Evolutionary conservation across 163 green algal species (phyloP).

Genomic region (Scenedesmus sp.): DNA sequence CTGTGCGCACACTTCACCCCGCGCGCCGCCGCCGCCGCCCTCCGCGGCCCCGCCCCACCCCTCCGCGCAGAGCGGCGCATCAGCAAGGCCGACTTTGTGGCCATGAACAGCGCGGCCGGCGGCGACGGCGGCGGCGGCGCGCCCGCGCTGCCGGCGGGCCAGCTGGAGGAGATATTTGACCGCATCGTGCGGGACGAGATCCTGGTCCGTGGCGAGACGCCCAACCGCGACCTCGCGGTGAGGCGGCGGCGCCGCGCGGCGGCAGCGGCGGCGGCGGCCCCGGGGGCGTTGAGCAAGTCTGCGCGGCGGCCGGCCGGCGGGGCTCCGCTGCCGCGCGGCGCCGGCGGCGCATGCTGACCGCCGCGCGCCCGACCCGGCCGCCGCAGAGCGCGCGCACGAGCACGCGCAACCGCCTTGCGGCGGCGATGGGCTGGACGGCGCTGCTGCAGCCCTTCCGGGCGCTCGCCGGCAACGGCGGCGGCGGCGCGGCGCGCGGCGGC

Average conservation of each 20-base stretch:
- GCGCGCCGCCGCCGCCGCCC: too few species aligned
- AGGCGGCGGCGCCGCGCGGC: too few species aligned
- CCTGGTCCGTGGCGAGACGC: conserved; percentile 38
- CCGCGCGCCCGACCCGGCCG: too few species aligned
- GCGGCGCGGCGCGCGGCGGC: not conserved
- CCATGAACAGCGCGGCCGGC: conserved; percentile 58
- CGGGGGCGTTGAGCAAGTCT: too few species aligned
- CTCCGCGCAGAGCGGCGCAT: conserved; percentile 67
- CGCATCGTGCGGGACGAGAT: conserved; percentile 77
- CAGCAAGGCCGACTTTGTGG: conserved; percentile 66
- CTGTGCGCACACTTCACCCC: not conserved
- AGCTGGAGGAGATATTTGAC: conserved; percentile 82
- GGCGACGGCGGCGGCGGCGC: conserved; percentile 36
- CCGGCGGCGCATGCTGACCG: too few species aligned
- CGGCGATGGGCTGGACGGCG: conserved; percentile 52
- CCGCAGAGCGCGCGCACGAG: conserved; percentile 23
- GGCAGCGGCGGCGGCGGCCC: too few species aligned
- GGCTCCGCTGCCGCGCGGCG: too few species aligned
- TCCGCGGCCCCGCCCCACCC: not conserved
- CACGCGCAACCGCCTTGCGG: conserved; percentile 54
- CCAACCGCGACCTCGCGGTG: conserved; percentile 23
- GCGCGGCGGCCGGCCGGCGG: too few species aligned
- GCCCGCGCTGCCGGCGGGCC: conserved; percentile 67
- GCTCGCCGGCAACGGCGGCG: conserved; percentile 35
- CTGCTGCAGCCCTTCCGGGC: conserved; percentile 43